Evolutionary conservation across 305 asterid genomes (phyloP).

Genomic region (Solanum hybrid): DNA sequence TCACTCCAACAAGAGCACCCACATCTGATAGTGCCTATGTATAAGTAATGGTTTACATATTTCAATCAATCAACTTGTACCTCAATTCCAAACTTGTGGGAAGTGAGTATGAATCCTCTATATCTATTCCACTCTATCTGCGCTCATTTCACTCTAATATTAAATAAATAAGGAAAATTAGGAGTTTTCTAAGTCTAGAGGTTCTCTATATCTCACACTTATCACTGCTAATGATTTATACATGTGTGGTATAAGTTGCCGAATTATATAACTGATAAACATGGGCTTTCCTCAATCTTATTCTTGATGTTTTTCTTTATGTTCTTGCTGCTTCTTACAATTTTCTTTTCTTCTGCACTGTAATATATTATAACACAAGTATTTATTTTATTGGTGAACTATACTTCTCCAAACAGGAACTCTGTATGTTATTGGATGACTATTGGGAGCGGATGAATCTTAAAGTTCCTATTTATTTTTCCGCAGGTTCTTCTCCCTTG

Average conservation of each 20-base stretch:
- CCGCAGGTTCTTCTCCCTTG: slow-evolving; percentile 52
- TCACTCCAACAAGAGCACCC: neutral
- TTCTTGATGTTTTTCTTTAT: neutral
- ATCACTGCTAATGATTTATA: neutral
- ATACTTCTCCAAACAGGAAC: slow-evolving; percentile 44
- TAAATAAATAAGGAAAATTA: neutral
- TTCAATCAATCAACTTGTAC: neutral
- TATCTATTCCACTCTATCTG: neutral
- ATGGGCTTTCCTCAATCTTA: neutral
- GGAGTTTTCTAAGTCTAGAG: neutral
- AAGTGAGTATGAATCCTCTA: neutral
- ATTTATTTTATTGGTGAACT: neutral
- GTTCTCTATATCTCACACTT: neutral
- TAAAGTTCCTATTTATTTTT: slow-evolving; percentile 76
- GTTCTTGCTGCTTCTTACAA: neutral
- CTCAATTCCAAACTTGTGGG: neutral
- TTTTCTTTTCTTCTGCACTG: neutral
- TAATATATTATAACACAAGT: neutral
- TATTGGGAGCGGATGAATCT: slow-evolving; percentile 89
- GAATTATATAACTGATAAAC: neutral
- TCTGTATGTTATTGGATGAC: slow-evolving; percentile 86
- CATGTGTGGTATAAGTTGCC: neutral
- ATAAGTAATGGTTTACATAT: neutral
- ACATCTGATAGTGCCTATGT: neutral
- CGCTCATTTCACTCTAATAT: neutral